Evolutionary conservation across 2,329 filamentous ascomycete genomes (phyloP).

Genomic region (Colletotrichum magnum): DNA sequence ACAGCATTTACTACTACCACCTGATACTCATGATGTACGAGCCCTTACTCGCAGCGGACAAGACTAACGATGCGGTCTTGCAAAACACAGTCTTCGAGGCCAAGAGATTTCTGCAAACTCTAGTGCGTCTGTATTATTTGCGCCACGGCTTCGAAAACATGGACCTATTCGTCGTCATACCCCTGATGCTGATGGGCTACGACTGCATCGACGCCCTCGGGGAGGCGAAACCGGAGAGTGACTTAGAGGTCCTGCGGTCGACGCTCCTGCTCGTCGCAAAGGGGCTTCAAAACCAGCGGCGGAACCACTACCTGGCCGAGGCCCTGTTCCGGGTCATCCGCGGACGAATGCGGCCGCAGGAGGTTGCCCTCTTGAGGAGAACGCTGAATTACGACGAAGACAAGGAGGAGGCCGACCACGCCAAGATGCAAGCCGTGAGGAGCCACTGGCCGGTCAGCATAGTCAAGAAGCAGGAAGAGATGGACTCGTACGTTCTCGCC

Average conservation of each 20-base stretch:
- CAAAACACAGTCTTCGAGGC: constrained; percentile 42
- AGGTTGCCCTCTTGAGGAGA: constrained; percentile 39
- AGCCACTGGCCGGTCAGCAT: constrained; percentile 51
- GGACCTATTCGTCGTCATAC: constrained; percentile 47
- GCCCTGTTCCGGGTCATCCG: constrained; percentile 51
- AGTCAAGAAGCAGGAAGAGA: constrained; percentile 47
- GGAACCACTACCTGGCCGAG: constrained; percentile 51
- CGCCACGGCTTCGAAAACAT: constrained; percentile 49
- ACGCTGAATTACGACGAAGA: constrained; percentile 42
- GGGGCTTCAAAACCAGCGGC: constrained; percentile 51
- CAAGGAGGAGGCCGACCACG: constrained; percentile 39
- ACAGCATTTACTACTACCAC: constrained; percentile 44
- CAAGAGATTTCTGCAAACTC: constrained; percentile 43
- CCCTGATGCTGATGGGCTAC: constrained; percentile 48
- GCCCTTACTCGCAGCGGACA: constrained; percentile 42
- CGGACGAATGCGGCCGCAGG: constrained; percentile 50
- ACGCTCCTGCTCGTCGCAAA: constrained; percentile 52
- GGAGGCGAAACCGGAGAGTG: constrained; percentile 7
- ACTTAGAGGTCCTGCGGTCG: constrained; percentile 47
- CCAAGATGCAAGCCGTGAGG: constrained; percentile 45
- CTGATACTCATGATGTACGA: constrained; percentile 47
- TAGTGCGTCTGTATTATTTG: constrained; percentile 49
- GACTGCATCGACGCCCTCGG: constrained; percentile 47
- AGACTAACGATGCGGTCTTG: neutral
- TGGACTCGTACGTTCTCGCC: constrained; percentile 43